Percentiles rank a stretch among this genome's conserved stretches.
Evolutionary conservation across 1,139 yeast species (phyloP).

Genomic region (Geotrichum histeridarum): DNA sequence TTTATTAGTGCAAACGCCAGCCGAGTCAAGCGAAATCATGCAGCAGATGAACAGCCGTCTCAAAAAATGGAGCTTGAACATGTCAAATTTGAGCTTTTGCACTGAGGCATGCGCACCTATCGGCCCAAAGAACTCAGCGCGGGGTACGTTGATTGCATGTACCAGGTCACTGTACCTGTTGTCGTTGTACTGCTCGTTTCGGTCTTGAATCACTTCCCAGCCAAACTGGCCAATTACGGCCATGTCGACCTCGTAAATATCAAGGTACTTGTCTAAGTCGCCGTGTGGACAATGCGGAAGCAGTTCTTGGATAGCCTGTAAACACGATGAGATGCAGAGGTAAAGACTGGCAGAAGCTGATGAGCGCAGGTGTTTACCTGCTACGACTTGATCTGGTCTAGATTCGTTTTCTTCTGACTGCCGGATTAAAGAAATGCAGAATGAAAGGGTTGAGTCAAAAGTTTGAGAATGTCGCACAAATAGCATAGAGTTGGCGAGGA

Average conservation of each 20-base stretch:
- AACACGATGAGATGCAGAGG: constrained; percentile 26
- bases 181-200: constrained; percentile 22
- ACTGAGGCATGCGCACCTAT: constrained; percentile 31
- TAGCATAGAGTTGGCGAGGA: constrained; percentile 31
- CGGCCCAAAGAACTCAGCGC: constrained; percentile 27
- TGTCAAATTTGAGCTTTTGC: constrained; percentile 30
- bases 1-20: constrained; percentile 25
- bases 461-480: constrained; percentile 31
- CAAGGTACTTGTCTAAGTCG: constrained; percentile 42
- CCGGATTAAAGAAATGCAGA: constrained; percentile 35
- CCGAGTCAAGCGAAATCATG: constrained; percentile 37
- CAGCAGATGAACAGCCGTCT: constrained; percentile 43
- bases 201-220: constrained; percentile 21
- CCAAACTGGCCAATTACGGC: constrained; percentile 25
- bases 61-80: constrained; percentile 38
- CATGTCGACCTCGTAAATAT: constrained; percentile 39
- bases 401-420: constrained; percentile 33
- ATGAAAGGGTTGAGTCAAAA: constrained; percentile 35
- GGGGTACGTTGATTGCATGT: constrained; percentile 15
- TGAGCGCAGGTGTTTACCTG: constrained; percentile 32
- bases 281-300: constrained; percentile 32
- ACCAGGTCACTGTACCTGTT: constrained; percentile 21
- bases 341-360: constrained; percentile 34
- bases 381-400: constrained; percentile 15
- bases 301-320: constrained; percentile 30